Conservation (phyloP, 2,329 filamentous ascomycete genomes). For the Ophiostoma quercus region DNA sequence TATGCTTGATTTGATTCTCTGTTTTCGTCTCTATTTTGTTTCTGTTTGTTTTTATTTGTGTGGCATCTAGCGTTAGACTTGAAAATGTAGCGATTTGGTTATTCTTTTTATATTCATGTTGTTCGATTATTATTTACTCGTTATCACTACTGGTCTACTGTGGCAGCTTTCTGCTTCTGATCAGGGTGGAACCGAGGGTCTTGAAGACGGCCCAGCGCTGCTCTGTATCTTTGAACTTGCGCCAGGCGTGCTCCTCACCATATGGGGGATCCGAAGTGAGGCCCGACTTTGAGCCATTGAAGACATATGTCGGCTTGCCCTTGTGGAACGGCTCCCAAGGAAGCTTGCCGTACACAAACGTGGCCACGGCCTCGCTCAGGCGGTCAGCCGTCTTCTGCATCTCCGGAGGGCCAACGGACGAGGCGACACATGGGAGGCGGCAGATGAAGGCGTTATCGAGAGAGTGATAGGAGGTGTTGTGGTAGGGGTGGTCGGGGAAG, state of each 20-base stretch:
- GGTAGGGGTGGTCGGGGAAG: neutral
- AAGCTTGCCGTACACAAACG: slow-evolving; percentile 5
- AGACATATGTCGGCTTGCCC: neutral
- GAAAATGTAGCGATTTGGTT: neutral
- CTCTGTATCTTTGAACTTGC: neutral
- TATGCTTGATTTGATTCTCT: slow-evolving; percentile 22
- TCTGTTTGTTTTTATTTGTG: neutral
- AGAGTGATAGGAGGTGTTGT: slow-evolving; percentile 7
- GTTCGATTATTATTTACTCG: neutral
- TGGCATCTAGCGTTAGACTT: neutral
- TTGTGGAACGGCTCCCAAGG: slow-evolving; percentile 15
- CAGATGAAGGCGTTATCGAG: slow-evolving; percentile 10
- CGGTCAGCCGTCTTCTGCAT: slow-evolving; percentile 7
- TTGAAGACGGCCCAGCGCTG: slow-evolving; percentile 4
- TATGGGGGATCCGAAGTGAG: neutral
- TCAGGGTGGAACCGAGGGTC: neutral
- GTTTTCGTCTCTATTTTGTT: neutral
- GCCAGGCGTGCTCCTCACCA: slow-evolving; percentile 4
- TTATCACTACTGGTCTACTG: neutral
- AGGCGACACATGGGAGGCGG: slow-evolving; percentile 11
- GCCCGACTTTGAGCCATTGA: slow-evolving; percentile 6
- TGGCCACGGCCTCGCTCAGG: neutral
- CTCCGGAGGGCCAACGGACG: neutral
- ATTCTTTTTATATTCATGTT: neutral
- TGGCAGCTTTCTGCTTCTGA: neutral